Percentiles rank a stretch among this genome's conserved stretches.
These are phyloP conservation scores for Gossypium aridum DNA, from an alignment of 441 rosid species.

Conservation along the genomic window DNA sequence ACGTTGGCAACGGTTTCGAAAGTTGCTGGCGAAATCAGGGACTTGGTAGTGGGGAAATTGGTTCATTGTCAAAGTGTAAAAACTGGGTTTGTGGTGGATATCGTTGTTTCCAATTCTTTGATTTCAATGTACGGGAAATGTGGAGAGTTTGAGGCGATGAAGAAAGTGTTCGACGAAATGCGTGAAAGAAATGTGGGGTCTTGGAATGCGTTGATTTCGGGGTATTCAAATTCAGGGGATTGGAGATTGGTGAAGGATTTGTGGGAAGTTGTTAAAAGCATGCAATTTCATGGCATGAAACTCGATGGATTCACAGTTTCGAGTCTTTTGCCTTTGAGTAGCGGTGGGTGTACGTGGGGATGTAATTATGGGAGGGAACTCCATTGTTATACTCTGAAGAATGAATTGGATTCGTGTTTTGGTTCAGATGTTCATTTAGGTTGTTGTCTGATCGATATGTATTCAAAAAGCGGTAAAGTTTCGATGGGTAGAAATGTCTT, in stretches of 20 bases:
- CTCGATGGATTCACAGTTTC: slow-evolving; percentile 56
- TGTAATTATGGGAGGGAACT: slow-evolving; percentile 46
- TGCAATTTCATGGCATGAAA: slow-evolving; percentile 40
- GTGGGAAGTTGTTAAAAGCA: slow-evolving; percentile 24
- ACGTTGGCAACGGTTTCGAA: slow-evolving; percentile 45
- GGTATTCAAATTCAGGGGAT: slow-evolving; percentile 26
- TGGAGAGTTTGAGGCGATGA: slow-evolving; percentile 23
- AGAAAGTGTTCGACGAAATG: slow-evolving; percentile 61
- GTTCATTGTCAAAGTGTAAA: slow-evolving; percentile 41
- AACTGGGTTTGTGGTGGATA: slow-evolving; percentile 36
- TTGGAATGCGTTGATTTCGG: slow-evolving; percentile 44
- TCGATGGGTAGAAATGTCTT: slow-evolving; percentile 33
- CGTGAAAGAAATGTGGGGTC: slow-evolving; percentile 38
- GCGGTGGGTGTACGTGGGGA: slow-evolving; percentile 6
- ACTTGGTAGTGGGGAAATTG: slow-evolving; percentile 31
- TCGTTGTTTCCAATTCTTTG: slow-evolving; percentile 40
- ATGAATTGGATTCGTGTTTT: slow-evolving; percentile 20
- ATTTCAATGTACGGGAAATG: slow-evolving; percentile 51
- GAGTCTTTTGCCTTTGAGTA: slow-evolving; percentile 38
- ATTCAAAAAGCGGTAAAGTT: slow-evolving; percentile 30
- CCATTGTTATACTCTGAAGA: slow-evolving; percentile 41
- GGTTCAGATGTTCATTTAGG: slow-evolving; percentile 41
- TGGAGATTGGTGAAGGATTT: slow-evolving; percentile 12
- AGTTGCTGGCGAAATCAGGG: slow-evolving; percentile 32
- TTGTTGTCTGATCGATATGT: slow-evolving; percentile 61